Conservation (phyloP, 2,329 filamentous ascomycete species). For the Penicillium corylophilum region DNA sequence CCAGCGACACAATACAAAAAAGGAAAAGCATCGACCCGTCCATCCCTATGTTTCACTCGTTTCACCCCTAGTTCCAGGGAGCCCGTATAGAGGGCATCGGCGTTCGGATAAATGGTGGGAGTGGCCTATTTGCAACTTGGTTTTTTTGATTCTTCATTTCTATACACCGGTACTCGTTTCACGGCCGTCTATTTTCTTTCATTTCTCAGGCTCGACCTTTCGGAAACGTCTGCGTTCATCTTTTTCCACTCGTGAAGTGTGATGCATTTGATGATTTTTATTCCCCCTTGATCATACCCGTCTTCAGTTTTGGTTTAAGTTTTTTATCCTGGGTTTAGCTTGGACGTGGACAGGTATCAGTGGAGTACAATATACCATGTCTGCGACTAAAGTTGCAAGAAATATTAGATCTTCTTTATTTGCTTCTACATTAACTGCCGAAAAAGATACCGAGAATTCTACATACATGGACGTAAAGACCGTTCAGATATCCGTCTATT, state of each 20-base stretch:
- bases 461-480: background rate
- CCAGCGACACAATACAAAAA: background rate
- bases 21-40: slow-evolving; percentile 9
- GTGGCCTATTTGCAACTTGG: slow-evolving; percentile 2
- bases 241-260: background rate
- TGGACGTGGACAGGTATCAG: slow-evolving; percentile 1
- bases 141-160: background rate
- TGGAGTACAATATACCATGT: slow-evolving; percentile 4
- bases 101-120: slow-evolving; percentile 27
- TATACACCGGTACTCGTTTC: slow-evolving; percentile 7
- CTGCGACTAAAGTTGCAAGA: slow-evolving; percentile 1
- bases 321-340: background rate
- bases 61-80: slow-evolving; percentile 1
- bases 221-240: background rate
- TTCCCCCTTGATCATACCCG: slow-evolving; percentile 12
- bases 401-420: background rate
- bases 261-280: slow-evolving; percentile 13
- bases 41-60: slow-evolving; percentile 1
- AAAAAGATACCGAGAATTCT: background rate
- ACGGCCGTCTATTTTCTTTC: background rate
- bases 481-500: slow-evolving; percentile 9
- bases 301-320: background rate
- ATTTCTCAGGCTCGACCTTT: background rate
- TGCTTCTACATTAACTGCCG: background rate
- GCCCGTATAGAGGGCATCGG: slow-evolving; percentile 24